A percentile compares a stretch with the other conserved stretches of the same genome.
Evolutionary conservation across 805 yeast genomes (phyloP).

Genomic region (Candida succiphila): DNA sequence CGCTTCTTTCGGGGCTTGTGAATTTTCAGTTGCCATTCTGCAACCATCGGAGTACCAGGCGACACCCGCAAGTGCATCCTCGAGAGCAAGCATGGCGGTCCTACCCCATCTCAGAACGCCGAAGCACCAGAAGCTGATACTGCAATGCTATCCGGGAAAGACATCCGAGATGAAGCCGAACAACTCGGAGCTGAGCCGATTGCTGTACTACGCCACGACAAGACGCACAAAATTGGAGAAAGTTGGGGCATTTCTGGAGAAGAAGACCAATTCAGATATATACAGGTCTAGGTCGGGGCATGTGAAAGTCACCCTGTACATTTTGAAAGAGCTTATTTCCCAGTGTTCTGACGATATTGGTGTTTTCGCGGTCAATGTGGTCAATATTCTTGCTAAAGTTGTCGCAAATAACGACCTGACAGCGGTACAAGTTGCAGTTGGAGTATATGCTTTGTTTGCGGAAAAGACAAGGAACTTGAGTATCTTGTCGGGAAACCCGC

Average conservation of each 20-base stretch:
- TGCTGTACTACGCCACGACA: conserved; percentile 83
- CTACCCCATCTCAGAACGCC: conserved; percentile 29
- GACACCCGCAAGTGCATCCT: too few relatives aligned
- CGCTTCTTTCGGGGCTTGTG: too few relatives aligned
- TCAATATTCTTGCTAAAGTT: conserved; percentile 46
- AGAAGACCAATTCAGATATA: conserved; percentile 52
- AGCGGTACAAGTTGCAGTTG: conserved; percentile 35
- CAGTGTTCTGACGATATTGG: conserved; percentile 78
- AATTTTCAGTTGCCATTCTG: too few relatives aligned
- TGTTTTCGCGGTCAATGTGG: conserved; percentile 64
- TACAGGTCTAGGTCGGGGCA: conserved; percentile 64
- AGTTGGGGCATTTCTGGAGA: conserved; percentile 61
- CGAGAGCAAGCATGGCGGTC: too few relatives aligned
- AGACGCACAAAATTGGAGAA: conserved; percentile 83
- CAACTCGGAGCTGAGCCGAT: conserved; percentile 80
- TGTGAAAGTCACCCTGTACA: conserved; percentile 68
- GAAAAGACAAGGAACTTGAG: conserved; percentile 15
- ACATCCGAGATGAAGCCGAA: conserved; percentile 82
- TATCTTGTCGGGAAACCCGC: conserved; percentile 35
- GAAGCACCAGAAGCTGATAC: conserved; percentile 82
- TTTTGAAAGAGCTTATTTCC: conserved; percentile 57
- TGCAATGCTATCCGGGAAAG: conserved; percentile 90
- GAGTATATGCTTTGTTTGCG: conserved; percentile 23
- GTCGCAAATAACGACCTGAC: conserved; percentile 49
- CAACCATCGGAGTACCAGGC: too few relatives aligned